Base-by-base conservation (phyloP, 2,329 filamentous ascomycete species). In the Orbilia quercus region DNA sequence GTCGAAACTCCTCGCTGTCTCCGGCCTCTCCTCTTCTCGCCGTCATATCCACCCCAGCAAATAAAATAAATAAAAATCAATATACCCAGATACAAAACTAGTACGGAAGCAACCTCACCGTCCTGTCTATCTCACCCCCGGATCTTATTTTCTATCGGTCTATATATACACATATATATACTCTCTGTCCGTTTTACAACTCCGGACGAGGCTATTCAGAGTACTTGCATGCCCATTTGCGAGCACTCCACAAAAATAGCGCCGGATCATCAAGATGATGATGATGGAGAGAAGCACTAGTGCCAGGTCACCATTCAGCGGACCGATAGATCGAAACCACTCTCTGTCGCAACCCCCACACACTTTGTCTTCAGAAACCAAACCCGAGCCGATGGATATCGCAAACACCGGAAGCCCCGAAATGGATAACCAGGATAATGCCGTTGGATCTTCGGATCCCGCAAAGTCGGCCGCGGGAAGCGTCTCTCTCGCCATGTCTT, bases 391-490 rank as follows among this genome's bases (percentile, higher is more conserved):
- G 38, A 73, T 73, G 60, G 69, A 73, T 16, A 51, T 62, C 31
- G 36, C 69, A 14, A 31, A 53, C 2, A 62, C 60, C 22, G 62
- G 51, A 5, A 66, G 69, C 42, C 60, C 69, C 18, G 69, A 73
- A 22, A 59, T 65, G 40, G 69, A 73, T 1, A n/a, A 47, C 14
- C 69, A 73, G 12, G 60, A 59, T 4, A 40, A 57, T 36, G 16
- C 38, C 20, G 14, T 18, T 11, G 60, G 36, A 9, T 22, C 53
- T 9, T 62, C 69, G 16, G 69, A 73, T 50, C 11, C 84, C 1
- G 84, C 84, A 38, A 88, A 89, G 18, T 88, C 89, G 0, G 88
- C 90, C 3, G 38, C 47, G 4, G 25, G 31, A 6, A 48, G 45
- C 14, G 48, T 54, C 48, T 73, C 69, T 11, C 44, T 66, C 7